Base-by-base conservation (phyloP, 495 filamentous ascomycete genomes). In the Mytilinidion resinicola region DNA sequence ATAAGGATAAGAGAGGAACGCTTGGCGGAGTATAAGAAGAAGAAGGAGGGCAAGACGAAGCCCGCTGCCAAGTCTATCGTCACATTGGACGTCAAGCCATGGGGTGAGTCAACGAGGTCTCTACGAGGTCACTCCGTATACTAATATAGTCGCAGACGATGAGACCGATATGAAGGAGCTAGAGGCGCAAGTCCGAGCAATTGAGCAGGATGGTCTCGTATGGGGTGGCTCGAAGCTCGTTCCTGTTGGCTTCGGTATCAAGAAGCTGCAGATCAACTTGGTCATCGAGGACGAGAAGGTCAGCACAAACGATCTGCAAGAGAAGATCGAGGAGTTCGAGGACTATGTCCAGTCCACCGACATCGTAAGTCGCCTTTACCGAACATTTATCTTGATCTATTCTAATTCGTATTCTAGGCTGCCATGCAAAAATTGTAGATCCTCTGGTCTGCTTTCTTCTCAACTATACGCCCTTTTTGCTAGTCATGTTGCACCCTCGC, bases 191-290 rank as follows among this genome's bases (percentile, higher is more conserved):
- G 91, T 96, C 67, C 90, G 89, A 70, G 76, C 80, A 63, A 95
- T 98, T 67, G 85, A 90, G 77, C 82, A 85, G 80, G 93, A 98
- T 61, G 93, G 93, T 74, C 86, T 98, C 55, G 86, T 93, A 44
- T 98, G 93, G 93, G 93, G 93, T 83, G 84, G 81, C 63, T 91
- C 87, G 71, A 91, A 92, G 80, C 77, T 96, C 59, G 87, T 95
- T 41, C 72, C 91, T 54, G 86, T 97, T 60, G 84, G 90, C 70
- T 98, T 91, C 82, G 95, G 95, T 77, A 95, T 98, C 80, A 96
- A 93, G 86, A 97, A 97, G 84, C 84, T 98, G 61, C 95, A 97
- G 82, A 95, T 98, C 82, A 97, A 88, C 83, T 73, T 96, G 60
- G 91, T 97, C 64, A 80, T 97, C 62, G 93, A 97, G 80, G 93